phyloP scores from a whole-genome alignment of 2,329 filamentous ascomycete species.

The Paecilomyces sp. region DNA sequence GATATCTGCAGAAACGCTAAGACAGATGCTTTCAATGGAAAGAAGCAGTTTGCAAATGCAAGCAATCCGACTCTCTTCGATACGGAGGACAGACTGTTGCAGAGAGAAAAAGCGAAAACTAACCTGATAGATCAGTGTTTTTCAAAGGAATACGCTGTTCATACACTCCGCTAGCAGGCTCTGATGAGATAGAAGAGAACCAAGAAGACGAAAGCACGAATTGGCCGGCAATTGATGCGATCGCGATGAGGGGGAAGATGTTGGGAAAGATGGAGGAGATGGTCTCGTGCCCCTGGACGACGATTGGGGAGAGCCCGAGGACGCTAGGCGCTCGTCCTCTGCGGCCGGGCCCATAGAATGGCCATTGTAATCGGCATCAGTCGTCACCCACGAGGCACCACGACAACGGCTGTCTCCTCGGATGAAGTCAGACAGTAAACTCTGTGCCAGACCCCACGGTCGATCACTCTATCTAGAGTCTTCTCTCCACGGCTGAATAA shows the following conservation, averaged over 20 bases:
- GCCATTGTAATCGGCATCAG: neutral
- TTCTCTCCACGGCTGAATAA: neutral
- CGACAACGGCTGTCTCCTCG: too few species aligned
- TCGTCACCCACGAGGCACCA: neutral
- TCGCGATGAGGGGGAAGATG: constrained; percentile 3
- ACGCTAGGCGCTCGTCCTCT: neutral
- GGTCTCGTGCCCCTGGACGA: constrained; percentile 27
- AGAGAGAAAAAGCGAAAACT: neutral
- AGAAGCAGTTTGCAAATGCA: neutral
- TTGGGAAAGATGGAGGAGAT: constrained; percentile 10
- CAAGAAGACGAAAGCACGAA: constrained; percentile 3
- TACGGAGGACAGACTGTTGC: neutral
- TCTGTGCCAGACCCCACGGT: neutral
- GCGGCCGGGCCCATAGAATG: neutral
- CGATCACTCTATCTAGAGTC: neutral
- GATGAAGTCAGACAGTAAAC: neutral
- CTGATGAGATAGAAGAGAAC: neutral
- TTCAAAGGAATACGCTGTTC: neutral
- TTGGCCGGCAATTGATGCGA: constrained; percentile 10
- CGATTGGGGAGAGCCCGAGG: constrained; percentile 15
- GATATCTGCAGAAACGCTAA: neutral
- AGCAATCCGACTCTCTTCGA: neutral
- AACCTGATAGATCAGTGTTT: neutral
- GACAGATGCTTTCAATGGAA: neutral
- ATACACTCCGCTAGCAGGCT: neutral